Evolutionary conservation across 1,284 basidiomycete genomes (phyloP).

Genomic region (Leccinum huronense): DNA sequence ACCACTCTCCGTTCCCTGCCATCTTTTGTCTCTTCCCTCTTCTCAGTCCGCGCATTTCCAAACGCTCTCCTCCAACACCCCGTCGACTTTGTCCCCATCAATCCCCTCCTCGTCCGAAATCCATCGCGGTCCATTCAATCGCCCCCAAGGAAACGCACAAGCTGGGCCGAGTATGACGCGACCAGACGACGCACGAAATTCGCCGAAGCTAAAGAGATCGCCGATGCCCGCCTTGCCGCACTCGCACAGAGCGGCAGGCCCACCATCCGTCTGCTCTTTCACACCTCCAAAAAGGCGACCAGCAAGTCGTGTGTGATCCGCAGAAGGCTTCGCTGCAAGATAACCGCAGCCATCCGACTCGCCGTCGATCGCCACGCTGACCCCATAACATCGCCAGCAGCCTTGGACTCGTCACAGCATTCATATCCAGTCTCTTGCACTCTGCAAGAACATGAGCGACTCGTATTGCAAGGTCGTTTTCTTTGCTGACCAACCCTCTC

Average conservation of each 20-base stretch:
- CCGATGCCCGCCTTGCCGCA: constrained; percentile 8
- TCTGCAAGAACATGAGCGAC: neutral
- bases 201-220: constrained; percentile 5
- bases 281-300: constrained; percentile 31
- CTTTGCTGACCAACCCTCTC: neutral
- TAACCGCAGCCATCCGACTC: constrained; percentile 26
- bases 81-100: constrained; percentile 15
- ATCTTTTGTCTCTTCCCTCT: constrained; percentile 21
- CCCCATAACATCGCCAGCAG: neutral
- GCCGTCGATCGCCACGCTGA: constrained; percentile 27
- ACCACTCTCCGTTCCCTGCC: constrained; percentile 18
- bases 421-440: constrained; percentile 7
- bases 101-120: constrained; percentile 15
- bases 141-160: neutral
- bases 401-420: neutral
- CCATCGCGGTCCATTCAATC: neutral
- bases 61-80: constrained; percentile 24
- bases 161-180: neutral
- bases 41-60: constrained; percentile 31
- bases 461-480: constrained; percentile 24
- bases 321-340: constrained; percentile 26
- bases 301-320: constrained; percentile 31
- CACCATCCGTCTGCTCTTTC: constrained; percentile 24
- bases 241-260: constrained; percentile 13
- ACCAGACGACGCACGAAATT: constrained; percentile 5